Evolutionary conservation across 2,329 filamentous ascomycete species (phyloP).

Genomic region (Trichoderma koningiopsis): DNA sequence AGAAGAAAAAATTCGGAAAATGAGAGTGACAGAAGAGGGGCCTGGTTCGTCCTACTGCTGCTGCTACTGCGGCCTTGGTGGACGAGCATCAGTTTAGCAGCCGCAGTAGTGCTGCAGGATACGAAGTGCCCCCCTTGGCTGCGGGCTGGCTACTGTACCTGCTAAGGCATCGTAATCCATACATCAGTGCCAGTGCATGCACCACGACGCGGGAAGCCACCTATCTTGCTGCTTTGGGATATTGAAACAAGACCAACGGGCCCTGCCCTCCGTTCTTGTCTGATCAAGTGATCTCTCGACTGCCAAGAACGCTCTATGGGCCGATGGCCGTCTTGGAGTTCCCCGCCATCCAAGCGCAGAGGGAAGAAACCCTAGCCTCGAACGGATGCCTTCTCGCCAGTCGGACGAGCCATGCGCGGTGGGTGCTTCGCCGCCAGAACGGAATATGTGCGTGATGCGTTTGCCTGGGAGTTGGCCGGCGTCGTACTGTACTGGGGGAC

Average conservation of each 20-base stretch:
- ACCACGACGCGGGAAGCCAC: neutral
- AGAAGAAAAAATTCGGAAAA: neutral
- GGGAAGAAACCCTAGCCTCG: conserved; percentile 11
- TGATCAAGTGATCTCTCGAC: conserved; percentile 23
- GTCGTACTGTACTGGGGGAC: neutral
- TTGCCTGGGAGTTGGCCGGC: conserved; percentile 5
- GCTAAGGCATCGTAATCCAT: conserved; percentile 7
- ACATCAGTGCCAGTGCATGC: neutral
- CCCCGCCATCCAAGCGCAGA: conserved; percentile 13
- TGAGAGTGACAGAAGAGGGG: conserved; percentile 5
- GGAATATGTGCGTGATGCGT: conserved; percentile 22
- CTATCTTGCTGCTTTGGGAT: conserved; percentile 8
- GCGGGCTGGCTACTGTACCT: conserved; percentile 3
- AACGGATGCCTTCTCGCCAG: conserved; percentile 14
- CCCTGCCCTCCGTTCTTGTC: conserved; percentile 8
- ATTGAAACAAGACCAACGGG: neutral
- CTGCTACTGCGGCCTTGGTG: conserved; percentile 16
- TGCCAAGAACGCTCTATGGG: conserved; percentile 23
- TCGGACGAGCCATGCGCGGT: conserved; percentile 9
- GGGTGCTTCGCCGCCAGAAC: conserved; percentile 4
- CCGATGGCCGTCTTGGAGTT: conserved; percentile 20
- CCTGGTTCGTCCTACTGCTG: neutral
- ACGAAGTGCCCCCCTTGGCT: conserved; percentile 13
- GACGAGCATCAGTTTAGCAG: neutral
- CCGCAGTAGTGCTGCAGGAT: conserved; percentile 6